These are phyloP conservation scores for Podospora tetraspora DNA, from an alignment of 495 filamentous ascomycete genomes.

Conservation along the genomic window DNA sequence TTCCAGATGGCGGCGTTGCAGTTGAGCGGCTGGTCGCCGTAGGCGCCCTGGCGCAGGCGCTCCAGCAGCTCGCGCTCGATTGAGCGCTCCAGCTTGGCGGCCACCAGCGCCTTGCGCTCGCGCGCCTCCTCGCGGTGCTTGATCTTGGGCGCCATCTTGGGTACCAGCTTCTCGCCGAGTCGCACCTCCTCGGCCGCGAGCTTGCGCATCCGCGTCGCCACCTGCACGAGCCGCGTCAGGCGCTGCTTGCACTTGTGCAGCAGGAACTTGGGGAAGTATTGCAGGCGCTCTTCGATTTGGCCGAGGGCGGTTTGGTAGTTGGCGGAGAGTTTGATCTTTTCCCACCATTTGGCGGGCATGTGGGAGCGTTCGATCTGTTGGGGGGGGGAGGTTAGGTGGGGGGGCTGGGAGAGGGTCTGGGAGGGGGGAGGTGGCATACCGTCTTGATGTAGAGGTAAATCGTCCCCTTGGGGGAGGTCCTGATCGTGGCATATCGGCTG, in stretches of 20 bases:
- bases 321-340: slow-evolving; percentile 79
- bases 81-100: slow-evolving; percentile 90
- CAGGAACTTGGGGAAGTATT: slow-evolving; percentile 96
- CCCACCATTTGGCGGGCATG: slow-evolving; percentile 90
- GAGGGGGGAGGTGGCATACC: slow-evolving; percentile 33
- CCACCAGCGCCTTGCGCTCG: slow-evolving; percentile 88
- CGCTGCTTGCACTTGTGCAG: slow-evolving; percentile 98
- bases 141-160: slow-evolving; percentile 89
- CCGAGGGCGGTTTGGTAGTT: slow-evolving; percentile 82
- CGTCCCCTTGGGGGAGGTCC: slow-evolving; percentile 68
- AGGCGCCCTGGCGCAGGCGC: slow-evolving; percentile 82
- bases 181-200: slow-evolving; percentile 83
- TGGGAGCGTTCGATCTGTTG: slow-evolving; percentile 66
- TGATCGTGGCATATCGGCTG: slow-evolving; percentile 89
- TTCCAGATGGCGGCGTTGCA: slow-evolving; percentile 94
- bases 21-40: slow-evolving; percentile 91
- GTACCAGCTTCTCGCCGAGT: slow-evolving; percentile 84
- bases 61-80: slow-evolving; percentile 97
- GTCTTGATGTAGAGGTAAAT: slow-evolving; percentile 99
- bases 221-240: slow-evolving; percentile 88
- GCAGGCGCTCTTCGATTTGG: slow-evolving; percentile 81
- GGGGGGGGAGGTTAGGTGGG: not conserved
- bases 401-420: slow-evolving; percentile 2
- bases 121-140: slow-evolving; percentile 79
- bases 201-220: slow-evolving; percentile 76